phyloP scores from a whole-genome alignment of 2,329 filamentous ascomycete species.

The Metarhizium brunneum region DNA sequence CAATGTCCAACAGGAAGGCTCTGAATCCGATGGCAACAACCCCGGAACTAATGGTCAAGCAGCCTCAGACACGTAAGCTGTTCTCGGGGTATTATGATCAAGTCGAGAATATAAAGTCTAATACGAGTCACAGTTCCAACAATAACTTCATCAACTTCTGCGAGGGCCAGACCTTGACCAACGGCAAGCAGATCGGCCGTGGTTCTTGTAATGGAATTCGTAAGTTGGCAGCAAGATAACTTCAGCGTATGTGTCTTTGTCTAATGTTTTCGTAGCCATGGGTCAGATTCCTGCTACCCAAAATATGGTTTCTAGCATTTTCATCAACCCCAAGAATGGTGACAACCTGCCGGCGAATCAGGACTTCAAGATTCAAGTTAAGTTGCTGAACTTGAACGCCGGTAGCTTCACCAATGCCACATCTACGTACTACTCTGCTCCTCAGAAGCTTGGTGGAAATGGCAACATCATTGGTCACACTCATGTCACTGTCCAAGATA shows the following conservation, averaged over 20 bases:
- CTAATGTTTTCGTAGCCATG: conserved; percentile 33
- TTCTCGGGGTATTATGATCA: not conserved
- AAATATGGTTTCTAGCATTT: conserved; percentile 49
- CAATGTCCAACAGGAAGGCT: conserved; percentile 40
- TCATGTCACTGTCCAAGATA: conserved; percentile 49
- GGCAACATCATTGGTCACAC: conserved; percentile 50
- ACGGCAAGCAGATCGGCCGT: conserved; percentile 45
- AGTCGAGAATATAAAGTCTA: conserved; percentile 11
- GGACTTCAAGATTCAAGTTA: conserved; percentile 44
- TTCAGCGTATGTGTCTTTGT: not conserved
- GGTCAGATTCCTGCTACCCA: conserved; percentile 46
- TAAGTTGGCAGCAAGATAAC: conserved; percentile 16
- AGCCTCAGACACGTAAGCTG: conserved; percentile 42
- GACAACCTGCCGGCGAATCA: conserved; percentile 35
- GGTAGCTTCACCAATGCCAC: conserved; percentile 54
- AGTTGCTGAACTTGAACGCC: conserved; percentile 41
- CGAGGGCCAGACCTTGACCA: conserved; percentile 42
- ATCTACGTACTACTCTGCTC: conserved; percentile 51
- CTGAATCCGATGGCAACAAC: conserved; percentile 31
- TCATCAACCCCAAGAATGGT: conserved; percentile 43
- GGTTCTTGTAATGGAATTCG: conserved; percentile 58
- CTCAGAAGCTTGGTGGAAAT: conserved; percentile 38
- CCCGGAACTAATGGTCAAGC: conserved; percentile 33
- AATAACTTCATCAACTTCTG: conserved; percentile 59
- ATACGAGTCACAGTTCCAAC: conserved; percentile 32